Base-by-base conservation (phyloP, 2,329 filamentous ascomycete genomes). In the Stromatinia cepivora region DNA sequence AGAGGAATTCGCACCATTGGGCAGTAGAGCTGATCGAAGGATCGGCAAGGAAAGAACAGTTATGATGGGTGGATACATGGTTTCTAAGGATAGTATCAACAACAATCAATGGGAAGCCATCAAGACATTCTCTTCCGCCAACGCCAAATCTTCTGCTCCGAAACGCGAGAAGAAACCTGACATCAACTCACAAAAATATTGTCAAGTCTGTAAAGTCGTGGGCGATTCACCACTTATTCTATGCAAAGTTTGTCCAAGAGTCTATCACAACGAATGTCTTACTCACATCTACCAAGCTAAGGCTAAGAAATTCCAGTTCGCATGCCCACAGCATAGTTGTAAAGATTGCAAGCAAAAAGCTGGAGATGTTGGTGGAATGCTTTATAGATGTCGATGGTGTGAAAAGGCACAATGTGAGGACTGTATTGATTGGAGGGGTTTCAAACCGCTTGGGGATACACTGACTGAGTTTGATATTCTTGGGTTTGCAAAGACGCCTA, bases 41-140 rank as follows among this genome's bases (percentile, higher is more conserved):
- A 78, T 81, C 8, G 84, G 83, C 61, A 88, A 88, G 75, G 85
- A 87, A 69, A 85, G 84, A 0, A 87, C 84, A 0, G 84, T 88
- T 50, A 84, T 85, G 79, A 78, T 87, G 0, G 81, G 85, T 71
- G 86, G 86, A 0, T 87, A 81, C 73, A 82, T 82, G 2, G 82
- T 89, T 65, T 83, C 79, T 67, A 89, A 88, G 72, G 84, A 87
- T 42, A 85, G 82, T 0, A 79, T 87, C 72, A 78, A 79, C 13
- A 86, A 85, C 70, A 81, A 76, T 2, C 80, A 84, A 68, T 86
- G 85, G 81, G 86, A 88, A 74, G 85, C 86, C 4, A 85, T 88
- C 1, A 84, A 85, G 1, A 87, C 85, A 0, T 74, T 87, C 57
- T 83, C 84, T 8, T 85, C 85, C 39, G 86, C 87, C 73, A 83